Base-by-base conservation (phyloP, 441 rosid species). In the Eruca vesicaria region DNA sequence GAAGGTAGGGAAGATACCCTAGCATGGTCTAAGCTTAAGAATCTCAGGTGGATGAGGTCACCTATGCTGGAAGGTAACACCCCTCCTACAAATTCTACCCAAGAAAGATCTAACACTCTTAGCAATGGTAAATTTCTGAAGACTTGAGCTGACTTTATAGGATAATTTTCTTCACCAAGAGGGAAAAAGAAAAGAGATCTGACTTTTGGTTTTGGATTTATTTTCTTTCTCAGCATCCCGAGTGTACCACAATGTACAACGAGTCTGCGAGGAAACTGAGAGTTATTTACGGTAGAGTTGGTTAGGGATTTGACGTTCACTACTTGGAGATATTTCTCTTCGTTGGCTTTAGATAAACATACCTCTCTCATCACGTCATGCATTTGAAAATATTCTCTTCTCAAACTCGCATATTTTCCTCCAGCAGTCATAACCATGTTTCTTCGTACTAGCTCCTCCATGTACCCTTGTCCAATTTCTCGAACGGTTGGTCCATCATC, bases 321-420 rank as follows among this genome's bases (percentile, higher is more conserved):
- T 2, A 58, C 12, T 6, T 19, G 7, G 1, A 80, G 21, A 18
- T 63, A 50, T 15, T 68, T 57, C 60, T 68, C 75, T 57, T 72
- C 63, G 52, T 62, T 36, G 20, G 82, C 84, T 56, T 64, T 83
- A 7, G 19, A 66, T 23, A 80, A 6, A 41, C 78, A 81, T 4
- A 80, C n/a, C 4, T 80, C 79, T 65, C 84, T 55, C 79, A 75
- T 70, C 5, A 83, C 58, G 64, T 83, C 81, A 61, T 83, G 86
- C 74, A 81, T 9, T 7, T 72, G 79, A 35, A 56, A 80, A 3
- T 10, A 66, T 15, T n/a, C 10, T 6, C 0, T 6, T 6, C 9
- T 45, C 9, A 2, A 15, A 2, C 5, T 16, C 53, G 5, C 7
- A 2, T 48, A 2, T 7, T 16, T 7, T 48, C 7, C 7, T 6